Base-by-base conservation (phyloP, 768 basidiomycete species). In the Suillus plorans region DNA sequence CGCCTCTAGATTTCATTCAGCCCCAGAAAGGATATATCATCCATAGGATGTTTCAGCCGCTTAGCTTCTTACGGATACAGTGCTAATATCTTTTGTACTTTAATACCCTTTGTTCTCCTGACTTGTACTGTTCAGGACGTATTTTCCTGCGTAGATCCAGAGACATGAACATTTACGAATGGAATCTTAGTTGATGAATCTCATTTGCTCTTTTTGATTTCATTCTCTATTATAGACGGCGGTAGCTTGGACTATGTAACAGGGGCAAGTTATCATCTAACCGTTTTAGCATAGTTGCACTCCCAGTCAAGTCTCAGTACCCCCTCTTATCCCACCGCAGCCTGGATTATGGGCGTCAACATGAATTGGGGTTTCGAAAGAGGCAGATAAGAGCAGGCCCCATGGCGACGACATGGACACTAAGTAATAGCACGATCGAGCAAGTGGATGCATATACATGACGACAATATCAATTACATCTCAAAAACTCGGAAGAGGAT, bases 1-100 rank as follows among this genome's bases (percentile, higher is more conserved):
- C 72, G 76, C 61, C 28, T 80, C 42, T 83, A 75, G 68, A 67
- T 49, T 49, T 25, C 28, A 34, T 36, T 37, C 31, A 58, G 57
- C 55, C 37, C 41, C 22, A 28, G 65, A 52, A 63, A 63, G 34
- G 69, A 58, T 59, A 55, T 49, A 63, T 62, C 57, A 64, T 49
- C 64, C 25, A 58, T 69, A 59, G 31, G 61, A 63, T 25, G 20
- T 16, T 42, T 62, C 20, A 34, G 16, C 25, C 25, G 18, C 58
- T 59, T 59, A 28, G 39, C 58, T 59, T 42, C 18, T 59, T 42
- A 41, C 16, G 25, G 39, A 28, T 3, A 42, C 18, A 28, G 58
- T 42, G 18, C 58, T 59, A 42, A 57, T 59, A 59, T 18, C 39
- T 39, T 14, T 39, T 57, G 37, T 25, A 41, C 39, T 37, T 14